Percentiles rank a stretch among this genome's conserved stretches.
Conservation (phyloP, 208 protist genomes). For the Histomonas meleagridis region DNA sequence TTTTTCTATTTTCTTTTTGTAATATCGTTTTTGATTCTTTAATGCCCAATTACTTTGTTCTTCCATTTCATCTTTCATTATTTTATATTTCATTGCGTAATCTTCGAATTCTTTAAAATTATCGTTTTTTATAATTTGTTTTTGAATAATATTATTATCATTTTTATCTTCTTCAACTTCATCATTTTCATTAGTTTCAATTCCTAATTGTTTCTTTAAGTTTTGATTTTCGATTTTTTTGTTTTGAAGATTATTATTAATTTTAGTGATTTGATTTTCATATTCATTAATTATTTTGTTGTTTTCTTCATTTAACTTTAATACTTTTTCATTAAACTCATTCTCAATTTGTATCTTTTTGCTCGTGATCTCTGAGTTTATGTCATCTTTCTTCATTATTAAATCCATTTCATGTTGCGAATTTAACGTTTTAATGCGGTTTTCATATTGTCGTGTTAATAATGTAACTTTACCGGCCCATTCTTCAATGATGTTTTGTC, state of each 20-base stretch:
- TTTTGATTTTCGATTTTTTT: neutral
- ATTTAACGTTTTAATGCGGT: neutral
- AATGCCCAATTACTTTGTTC: neutral
- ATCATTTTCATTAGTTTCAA: neutral
- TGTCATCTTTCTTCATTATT: neutral
- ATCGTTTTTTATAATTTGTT: no score
- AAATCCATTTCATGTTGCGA: neutral
- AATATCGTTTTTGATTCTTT: neutral
- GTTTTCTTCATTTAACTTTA: neutral
- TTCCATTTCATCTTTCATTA: neutral
- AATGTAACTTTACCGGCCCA: neutral
- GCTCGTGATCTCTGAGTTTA: neutral
- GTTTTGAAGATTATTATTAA: neutral
- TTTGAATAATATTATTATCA: no score
- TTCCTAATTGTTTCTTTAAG: neutral
- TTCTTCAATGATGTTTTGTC: neutral
- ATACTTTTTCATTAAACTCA: neutral
- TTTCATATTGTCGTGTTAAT: slow-evolving; percentile 22
- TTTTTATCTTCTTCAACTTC: neutral
- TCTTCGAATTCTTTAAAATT: no score
- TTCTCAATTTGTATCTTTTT: neutral
- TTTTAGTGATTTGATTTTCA: neutral
- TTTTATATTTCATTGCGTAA: neutral
- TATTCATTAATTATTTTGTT: neutral
- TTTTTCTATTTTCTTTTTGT: neutral